These are phyloP conservation scores for Spizellomyces punctatus DNA, from an alignment of 192 early-diverging fungal species.

Conservation along the genomic window DNA sequence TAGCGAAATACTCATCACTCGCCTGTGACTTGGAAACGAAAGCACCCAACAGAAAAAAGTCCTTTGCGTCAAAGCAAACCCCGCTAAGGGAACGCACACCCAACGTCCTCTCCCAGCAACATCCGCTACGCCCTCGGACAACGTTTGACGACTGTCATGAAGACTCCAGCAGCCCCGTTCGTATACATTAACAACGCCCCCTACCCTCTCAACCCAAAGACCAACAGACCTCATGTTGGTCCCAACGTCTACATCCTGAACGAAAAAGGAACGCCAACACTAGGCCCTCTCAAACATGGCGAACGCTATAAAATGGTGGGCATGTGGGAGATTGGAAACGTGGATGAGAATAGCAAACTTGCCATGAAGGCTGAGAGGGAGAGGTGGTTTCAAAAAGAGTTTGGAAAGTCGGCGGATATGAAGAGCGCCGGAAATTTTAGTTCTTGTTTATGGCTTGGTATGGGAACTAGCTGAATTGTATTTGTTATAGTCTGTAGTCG, in stretches of 20 bases:
- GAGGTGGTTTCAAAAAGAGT: neutral
- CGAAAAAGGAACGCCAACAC: neutral
- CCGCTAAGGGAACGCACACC: neutral
- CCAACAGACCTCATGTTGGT: neutral
- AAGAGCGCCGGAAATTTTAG: too few relatives aligned
- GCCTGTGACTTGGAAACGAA: too few relatives aligned
- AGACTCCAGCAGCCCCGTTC: neutral
- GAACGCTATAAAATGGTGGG: neutral
- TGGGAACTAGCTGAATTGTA: too few relatives aligned
- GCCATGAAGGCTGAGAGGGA: neutral
- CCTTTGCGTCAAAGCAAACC: neutral
- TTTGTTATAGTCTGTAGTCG: too few relatives aligned
- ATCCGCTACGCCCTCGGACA: neutral
- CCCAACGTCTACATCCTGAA: neutral
- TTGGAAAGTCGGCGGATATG: too few relatives aligned
- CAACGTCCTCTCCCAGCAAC: neutral
- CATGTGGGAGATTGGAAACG: neutral
- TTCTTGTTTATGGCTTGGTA: too few relatives aligned
- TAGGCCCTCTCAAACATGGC: neutral
- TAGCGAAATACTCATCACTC: too few relatives aligned
- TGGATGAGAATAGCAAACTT: neutral
- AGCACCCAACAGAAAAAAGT: too few relatives aligned
- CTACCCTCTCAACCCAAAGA: conserved; percentile 1
- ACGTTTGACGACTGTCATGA: neutral
- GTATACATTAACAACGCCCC: neutral